Evolutionary conservation across 2,329 filamentous ascomycete genomes (phyloP), one percentile per base, ranked within the genome.

Genomic region (Teratosphaeriaceae sp.): DNA sequence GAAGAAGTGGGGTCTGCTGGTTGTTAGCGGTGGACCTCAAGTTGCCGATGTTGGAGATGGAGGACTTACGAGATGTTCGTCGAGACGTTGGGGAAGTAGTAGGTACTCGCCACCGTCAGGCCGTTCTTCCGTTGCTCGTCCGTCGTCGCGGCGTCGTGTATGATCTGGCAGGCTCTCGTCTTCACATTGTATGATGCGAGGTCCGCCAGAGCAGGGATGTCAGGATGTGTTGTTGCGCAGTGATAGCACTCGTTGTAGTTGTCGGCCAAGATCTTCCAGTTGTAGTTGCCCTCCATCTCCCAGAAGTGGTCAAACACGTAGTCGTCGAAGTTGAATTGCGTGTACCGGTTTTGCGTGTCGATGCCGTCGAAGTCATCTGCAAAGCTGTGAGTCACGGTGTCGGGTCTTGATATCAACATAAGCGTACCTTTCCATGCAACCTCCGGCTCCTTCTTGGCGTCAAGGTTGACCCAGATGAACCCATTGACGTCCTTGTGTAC

Each of bases 171-270:
- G 15, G 63, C 66, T 48, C 70, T 68, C 29, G 70, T 70, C 48
- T 74, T 65, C 38, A 76, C 73, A 30, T 65, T 61, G 61, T 80
- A 80, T 3, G 71, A 71, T 45, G 71, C 69, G 29, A 80, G 68
- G 46, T 80, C 74, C 34, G 76, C 70, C n/a, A 80, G 67, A 31
- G 67, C 65, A 3, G 74, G 68, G 23, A 80, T 73, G 44, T 78
- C 74, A 2, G 78, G 76, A 51, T 80, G 77, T 2, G 76, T 72
- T 1, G 72, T 74, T 40, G 72, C 71, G 65, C 76, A 80, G 64
- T 81, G 78, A 52, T 82, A 82, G 56, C 78, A 82, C 56, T 79
- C 78, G 57, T 82, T 82, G 66, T 79, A 82, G 64, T 82, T 80
- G 56, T 82, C 78, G 12, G 72, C 71, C 23, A 78, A 58, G 19